These are phyloP conservation scores for Cytidiella melzeri DNA, from an alignment of 768 basidiomycete species.

Conservation along the genomic window DNA sequence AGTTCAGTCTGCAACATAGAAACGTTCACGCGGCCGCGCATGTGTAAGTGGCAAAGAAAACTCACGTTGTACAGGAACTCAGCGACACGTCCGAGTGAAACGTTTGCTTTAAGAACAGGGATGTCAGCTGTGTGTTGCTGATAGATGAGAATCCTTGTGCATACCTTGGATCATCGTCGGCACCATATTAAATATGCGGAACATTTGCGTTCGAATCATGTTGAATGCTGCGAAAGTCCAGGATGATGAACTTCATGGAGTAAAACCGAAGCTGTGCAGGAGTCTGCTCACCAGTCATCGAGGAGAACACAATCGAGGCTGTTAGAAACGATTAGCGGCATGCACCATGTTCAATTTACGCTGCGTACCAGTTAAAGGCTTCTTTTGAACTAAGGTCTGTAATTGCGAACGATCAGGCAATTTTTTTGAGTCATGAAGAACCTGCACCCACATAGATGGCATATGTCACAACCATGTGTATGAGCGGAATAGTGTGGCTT, in stretches of 20 bases:
- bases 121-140: neutral
- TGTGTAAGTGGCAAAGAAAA: neutral
- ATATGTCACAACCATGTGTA: conserved; percentile 59
- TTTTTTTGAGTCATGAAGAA: neutral
- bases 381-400: conserved; percentile 30
- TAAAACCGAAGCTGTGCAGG: conserved; percentile 27
- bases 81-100: conserved; percentile 55
- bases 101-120: conserved; percentile 36
- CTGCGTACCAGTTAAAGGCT: conserved; percentile 25
- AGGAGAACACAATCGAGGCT: conserved; percentile 32
- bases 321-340: neutral
- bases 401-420: conserved; percentile 1
- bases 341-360: neutral
- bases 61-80: conserved; percentile 35
- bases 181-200: conserved; percentile 25
- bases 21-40: neutral
- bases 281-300: conserved; percentile 25
- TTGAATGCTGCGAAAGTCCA: conserved; percentile 42
- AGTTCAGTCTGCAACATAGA: conserved; percentile 22
- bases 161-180: conserved; percentile 20
- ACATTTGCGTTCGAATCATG: conserved; percentile 46
- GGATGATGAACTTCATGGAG: conserved; percentile 40
- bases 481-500: conserved; percentile 53
- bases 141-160: neutral
- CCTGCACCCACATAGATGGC: conserved; percentile 41